Conservation (phyloP, 169 alveolate genomes). For the Cryptosporidium canis region DNA sequence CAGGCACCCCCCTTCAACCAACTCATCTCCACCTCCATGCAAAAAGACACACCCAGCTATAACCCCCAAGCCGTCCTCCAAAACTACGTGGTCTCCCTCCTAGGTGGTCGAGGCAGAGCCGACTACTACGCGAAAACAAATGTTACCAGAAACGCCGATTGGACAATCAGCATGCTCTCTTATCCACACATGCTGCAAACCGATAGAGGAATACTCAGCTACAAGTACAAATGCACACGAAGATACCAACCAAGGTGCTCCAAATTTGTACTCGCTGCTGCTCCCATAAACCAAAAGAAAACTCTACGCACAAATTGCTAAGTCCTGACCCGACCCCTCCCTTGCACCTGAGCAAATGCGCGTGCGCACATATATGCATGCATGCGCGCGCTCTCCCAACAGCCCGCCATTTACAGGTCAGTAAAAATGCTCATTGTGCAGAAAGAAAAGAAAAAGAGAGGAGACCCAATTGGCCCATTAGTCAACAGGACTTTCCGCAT, state of each 20-base stretch:
- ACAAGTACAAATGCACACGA: neutral
- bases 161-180: conserved; percentile 4
- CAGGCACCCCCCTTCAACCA: conserved; percentile 69
- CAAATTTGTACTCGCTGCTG: conserved; percentile 3
- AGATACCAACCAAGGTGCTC: conserved; percentile 57
- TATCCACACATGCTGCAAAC: conserved; percentile 10
- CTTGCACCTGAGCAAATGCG: too few species aligned
- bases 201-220: conserved; percentile 12
- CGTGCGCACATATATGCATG: too few species aligned
- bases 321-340: too few species aligned
- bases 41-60: neutral
- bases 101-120: neutral
- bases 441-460: too few species aligned
- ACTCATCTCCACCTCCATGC: neutral
- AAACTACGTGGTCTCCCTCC: neutral
- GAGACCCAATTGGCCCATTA: too few species aligned
- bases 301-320: too few species aligned
- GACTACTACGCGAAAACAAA: neutral
- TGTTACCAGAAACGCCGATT: neutral
- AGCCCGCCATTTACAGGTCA: too few species aligned
- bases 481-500: too few species aligned
- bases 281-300: neutral
- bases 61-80: neutral
- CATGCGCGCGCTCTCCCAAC: too few species aligned
- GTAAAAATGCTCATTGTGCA: too few species aligned